These are phyloP conservation scores for Exophiala bonariae DNA, from an alignment of 2,329 filamentous ascomycete species.

Conservation along the genomic window DNA sequence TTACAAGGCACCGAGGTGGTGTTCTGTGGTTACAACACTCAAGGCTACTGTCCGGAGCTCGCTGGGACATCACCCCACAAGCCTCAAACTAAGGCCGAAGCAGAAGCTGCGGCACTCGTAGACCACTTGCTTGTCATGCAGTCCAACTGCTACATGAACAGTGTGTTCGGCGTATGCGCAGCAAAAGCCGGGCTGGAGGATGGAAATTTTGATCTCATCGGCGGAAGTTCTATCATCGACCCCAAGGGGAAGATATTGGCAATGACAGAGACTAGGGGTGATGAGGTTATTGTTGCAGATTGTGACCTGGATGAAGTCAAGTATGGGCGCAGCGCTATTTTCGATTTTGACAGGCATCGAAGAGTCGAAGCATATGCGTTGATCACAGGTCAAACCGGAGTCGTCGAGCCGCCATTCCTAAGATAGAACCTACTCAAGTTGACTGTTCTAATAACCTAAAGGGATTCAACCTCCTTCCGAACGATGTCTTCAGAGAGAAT, in stretches of 20 bases:
- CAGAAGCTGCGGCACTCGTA: slow-evolving; percentile 38
- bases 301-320: slow-evolving; percentile 50
- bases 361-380: slow-evolving; percentile 30
- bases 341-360: slow-evolving; percentile 30
- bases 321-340: slow-evolving; percentile 42
- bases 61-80: slow-evolving; percentile 34
- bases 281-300: slow-evolving; percentile 53
- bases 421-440: not conserved
- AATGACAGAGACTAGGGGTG: slow-evolving; percentile 46
- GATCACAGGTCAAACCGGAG: slow-evolving; percentile 29
- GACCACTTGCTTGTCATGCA: slow-evolving; percentile 55
- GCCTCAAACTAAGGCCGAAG: slow-evolving; percentile 46
- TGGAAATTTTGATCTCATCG: slow-evolving; percentile 47
- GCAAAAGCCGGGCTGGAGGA: slow-evolving; percentile 54
- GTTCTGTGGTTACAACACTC: slow-evolving; percentile 53
- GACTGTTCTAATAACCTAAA: too few species aligned
- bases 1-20: slow-evolving; percentile 52
- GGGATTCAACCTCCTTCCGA: too few species aligned
- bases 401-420: slow-evolving; percentile 39
- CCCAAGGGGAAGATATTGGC: slow-evolving; percentile 51
- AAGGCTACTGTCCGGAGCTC: slow-evolving; percentile 38
- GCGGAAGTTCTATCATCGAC: slow-evolving; percentile 47
- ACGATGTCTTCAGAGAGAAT: too few species aligned
- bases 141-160: slow-evolving; percentile 53
- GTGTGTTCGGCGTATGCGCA: slow-evolving; percentile 51